Evolutionary conservation across 371 early-diverging fungal species (phyloP).

Genomic region (Mucor velutinosus): DNA sequence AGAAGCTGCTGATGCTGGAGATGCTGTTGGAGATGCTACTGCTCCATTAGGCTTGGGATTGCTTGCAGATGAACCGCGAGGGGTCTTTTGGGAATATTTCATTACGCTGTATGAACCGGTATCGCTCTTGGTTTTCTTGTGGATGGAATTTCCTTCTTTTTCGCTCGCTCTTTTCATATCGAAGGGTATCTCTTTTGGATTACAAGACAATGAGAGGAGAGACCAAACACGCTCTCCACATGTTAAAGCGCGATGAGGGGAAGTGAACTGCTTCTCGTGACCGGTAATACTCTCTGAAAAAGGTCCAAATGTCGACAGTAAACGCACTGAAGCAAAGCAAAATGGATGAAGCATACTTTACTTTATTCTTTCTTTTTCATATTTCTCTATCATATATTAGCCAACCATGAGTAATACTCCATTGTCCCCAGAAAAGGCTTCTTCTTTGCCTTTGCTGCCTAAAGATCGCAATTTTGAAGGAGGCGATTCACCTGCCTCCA

Average conservation of each 20-base stretch:
- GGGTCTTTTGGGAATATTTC: not conserved
- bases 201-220: not conserved
- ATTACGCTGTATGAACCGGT: not conserved
- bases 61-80: not conserved
- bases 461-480: constrained; percentile 45
- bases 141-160: not conserved
- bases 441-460: constrained; percentile 24
- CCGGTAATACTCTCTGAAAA: not conserved
- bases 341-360: not conserved
- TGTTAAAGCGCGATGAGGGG: not conserved
- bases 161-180: constrained; percentile 9
- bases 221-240: not conserved
- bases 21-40: not conserved
- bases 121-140: constrained; percentile 5
- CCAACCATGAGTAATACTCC: constrained; percentile 14
- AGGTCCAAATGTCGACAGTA: not conserved
- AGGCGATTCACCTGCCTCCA: constrained; percentile 44
- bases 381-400: not conserved
- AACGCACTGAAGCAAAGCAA: not conserved
- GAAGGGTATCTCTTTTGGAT: not conserved
- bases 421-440: constrained; percentile 16
- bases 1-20: not conserved
- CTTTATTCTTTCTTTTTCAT: not conserved
- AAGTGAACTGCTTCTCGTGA: not conserved
- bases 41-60: not conserved